Evolutionary conservation across 306 rosid genomes (phyloP).

Genomic region (Sphenostylis stenocarpa): DNA sequence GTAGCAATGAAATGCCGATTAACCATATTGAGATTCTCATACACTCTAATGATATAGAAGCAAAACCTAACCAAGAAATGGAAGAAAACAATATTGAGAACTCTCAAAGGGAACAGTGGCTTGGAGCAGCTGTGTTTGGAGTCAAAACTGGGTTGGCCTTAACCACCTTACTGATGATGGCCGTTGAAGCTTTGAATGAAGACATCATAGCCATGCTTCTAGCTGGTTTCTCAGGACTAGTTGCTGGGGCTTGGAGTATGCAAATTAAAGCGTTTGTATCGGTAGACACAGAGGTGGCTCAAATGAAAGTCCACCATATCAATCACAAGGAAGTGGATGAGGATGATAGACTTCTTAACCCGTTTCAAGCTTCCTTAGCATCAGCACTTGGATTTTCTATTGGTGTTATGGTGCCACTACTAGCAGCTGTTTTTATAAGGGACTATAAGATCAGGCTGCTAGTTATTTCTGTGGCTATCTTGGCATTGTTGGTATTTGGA

Average conservation of each 20-base stretch:
- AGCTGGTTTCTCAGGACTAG: constrained; percentile 59
- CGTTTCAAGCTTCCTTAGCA: constrained; percentile 56
- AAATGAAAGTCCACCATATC: constrained; percentile 16
- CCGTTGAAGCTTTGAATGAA: constrained; percentile 55
- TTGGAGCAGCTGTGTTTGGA: constrained; percentile 56
- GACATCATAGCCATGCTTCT: constrained; percentile 52
- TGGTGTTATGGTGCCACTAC: constrained; percentile 55
- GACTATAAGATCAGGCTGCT: constrained; percentile 47
- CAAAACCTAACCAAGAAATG: constrained; percentile 21
- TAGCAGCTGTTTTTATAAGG: constrained; percentile 49
- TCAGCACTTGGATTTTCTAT: constrained; percentile 57
- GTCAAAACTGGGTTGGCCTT: constrained; percentile 63
- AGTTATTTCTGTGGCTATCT: constrained; percentile 46
- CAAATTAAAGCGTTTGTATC: constrained; percentile 67
- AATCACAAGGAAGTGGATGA: constrained; percentile 9
- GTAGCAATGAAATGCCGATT: constrained; percentile 23
- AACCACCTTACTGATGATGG: constrained; percentile 60
- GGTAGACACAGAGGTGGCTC: constrained; percentile 54
- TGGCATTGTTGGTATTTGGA: constrained; percentile 52
- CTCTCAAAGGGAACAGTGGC: constrained; percentile 56
- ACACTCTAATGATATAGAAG: constrained; percentile 11
- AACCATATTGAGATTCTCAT: constrained; percentile 35
- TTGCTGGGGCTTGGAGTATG: constrained; percentile 67
- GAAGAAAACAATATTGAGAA: constrained; percentile 36
- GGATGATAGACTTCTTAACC: constrained; percentile 46